These are phyloP conservation scores for Setaria italica DNA, from an alignment of 202 grass and related monocot genomes.

Conservation along the genomic window DNA sequence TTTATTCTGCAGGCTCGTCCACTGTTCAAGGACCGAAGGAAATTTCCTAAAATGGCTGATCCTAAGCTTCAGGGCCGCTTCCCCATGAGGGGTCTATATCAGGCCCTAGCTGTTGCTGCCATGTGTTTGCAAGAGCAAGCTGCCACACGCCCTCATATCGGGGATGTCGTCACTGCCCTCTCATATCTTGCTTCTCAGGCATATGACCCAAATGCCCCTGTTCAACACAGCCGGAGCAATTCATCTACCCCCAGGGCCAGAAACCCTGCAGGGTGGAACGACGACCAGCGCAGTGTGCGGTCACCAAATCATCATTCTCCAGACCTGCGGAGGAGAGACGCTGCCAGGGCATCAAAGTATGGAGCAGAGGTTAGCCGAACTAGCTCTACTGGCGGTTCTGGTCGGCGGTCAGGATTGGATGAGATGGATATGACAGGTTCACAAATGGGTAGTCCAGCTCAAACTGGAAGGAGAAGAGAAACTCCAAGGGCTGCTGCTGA, in stretches of 20 bases:
- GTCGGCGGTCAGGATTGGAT: constrained; percentile 75
- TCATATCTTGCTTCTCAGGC: constrained; percentile 97
- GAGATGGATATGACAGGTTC: constrained; percentile 63
- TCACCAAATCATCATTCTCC: constrained; percentile 83
- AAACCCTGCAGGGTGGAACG: constrained; percentile 46
- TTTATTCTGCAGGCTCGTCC: constrained; percentile 87
- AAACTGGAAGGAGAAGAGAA: constrained; percentile 63
- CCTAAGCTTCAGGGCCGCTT: constrained; percentile 81
- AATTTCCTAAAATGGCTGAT: constrained; percentile 99
- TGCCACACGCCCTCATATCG: constrained; percentile 87
- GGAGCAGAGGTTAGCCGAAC: constrained; percentile 72
- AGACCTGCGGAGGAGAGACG: constrained; percentile 66
- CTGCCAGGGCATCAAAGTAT: constrained; percentile 48
- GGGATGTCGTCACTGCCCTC: constrained; percentile 94
- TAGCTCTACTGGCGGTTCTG: constrained; percentile 70
- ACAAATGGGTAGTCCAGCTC: constrained; percentile 74
- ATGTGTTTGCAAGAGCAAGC: constrained; percentile 99
- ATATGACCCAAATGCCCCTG: constrained; percentile 78
- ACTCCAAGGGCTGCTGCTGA: constrained; percentile 44
- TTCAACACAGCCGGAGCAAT: constrained; percentile 63
- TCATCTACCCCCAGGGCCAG: constrained; percentile 80
- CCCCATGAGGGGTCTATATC: constrained; percentile 93
- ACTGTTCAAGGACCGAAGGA: constrained; percentile 93
- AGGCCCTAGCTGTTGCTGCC: constrained; percentile 94
- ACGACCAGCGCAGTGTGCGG: constrained; percentile 45